Evolutionary conservation across 2,329 filamentous ascomycete genomes (phyloP).

Genomic region (Colletotrichum liaoningense): DNA sequence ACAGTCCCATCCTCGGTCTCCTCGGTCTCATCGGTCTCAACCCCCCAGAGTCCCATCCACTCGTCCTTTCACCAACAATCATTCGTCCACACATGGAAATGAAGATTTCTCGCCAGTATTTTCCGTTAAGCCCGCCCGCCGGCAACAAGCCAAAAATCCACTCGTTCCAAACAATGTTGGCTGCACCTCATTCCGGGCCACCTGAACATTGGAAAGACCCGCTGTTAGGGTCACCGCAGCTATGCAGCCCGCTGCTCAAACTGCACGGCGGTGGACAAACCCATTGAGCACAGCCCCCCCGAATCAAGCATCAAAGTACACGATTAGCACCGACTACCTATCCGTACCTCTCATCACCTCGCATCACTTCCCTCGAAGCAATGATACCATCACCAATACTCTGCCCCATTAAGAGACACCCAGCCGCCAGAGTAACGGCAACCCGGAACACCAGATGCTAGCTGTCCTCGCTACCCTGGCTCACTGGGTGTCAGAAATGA

Average conservation of each 20-base stretch:
- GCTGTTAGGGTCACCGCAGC: slow-evolving; percentile 26
- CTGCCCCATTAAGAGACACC: background rate
- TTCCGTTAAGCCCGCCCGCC: background rate
- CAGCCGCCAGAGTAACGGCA: background rate
- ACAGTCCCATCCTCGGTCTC: background rate
- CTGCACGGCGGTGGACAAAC: slow-evolving; percentile 20
- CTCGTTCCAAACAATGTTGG: background rate
- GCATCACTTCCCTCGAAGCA: background rate
- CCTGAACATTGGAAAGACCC: background rate
- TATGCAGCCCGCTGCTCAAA: slow-evolving; percentile 11
- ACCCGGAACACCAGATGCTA: background rate
- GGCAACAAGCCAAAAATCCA: background rate
- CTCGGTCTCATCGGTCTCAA: background rate
- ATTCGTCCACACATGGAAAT: background rate
- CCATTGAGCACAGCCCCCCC: slow-evolving; percentile 25
- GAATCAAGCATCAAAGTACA: slow-evolving; percentile 12
- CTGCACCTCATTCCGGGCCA: background rate
- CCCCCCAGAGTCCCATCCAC: background rate
- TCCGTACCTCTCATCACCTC: background rate
- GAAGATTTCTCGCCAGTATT: slow-evolving; percentile 4
- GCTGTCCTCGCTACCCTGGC: background rate
- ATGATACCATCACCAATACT: slow-evolving; percentile 1
- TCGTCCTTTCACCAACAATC: background rate
- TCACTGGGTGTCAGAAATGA: background rate
- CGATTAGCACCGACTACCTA: slow-evolving; percentile 12